Conservation (phyloP, 108 stramenopile genomes). For the Tribonema minus region DNA sequence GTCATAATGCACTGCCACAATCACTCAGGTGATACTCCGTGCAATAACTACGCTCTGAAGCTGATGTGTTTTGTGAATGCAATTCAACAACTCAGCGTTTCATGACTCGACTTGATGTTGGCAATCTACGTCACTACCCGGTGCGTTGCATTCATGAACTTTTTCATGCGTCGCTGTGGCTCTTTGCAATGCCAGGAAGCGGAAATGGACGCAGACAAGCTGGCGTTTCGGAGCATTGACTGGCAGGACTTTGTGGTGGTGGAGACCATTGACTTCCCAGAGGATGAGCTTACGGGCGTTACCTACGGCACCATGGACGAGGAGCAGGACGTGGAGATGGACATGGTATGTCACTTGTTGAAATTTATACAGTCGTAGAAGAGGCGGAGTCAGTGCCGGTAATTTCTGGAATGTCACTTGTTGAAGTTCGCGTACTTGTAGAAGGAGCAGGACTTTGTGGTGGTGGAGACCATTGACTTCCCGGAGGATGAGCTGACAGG, state of each 20-base stretch:
- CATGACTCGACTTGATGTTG: neutral
- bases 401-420: no score
- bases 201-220: constrained; percentile 56
- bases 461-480: constrained; percentile 97
- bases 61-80: no score
- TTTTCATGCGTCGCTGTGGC: constrained; percentile 50
- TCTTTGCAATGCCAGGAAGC: no score
- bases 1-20: neutral
- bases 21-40: no score
- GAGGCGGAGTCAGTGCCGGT: no score
- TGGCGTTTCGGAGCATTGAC: constrained; percentile 71
- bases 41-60: no score
- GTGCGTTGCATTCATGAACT: neutral
- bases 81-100: no score
- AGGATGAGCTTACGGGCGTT: constrained; percentile 63
- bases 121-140: neutral
- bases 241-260: constrained; percentile 99
- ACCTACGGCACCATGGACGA: neutral
- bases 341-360: no score
- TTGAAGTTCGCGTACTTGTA: no score
- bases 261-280: constrained; percentile 90
- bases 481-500: constrained; percentile 66
- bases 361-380: no score
- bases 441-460: constrained; percentile 97
- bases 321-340: constrained; percentile 5